Base-by-base conservation (phyloP, 768 basidiomycete genomes). In the Leccinum longicurvipes region DNA sequence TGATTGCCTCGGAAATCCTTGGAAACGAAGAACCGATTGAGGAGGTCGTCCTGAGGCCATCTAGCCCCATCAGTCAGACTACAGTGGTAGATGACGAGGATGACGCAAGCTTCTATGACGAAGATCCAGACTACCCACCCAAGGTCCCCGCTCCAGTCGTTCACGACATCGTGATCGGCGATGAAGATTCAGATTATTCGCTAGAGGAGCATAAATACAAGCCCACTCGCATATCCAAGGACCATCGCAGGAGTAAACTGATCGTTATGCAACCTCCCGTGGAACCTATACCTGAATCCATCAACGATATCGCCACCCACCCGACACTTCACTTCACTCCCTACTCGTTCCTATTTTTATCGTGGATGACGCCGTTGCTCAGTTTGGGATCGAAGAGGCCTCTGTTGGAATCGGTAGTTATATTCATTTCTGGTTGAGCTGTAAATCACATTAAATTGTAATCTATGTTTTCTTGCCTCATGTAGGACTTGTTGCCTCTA, bases 391-490 rank as follows among this genome's bases (percentile, higher is more conserved):
- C 63, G 28, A 67, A 65, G 58, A 59, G 66, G 29, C 66, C 66
- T n/a, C 57, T 67, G 57, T 53, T 67, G 61, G 63, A 67, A 67
- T 63, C 66, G 66, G 66, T 67, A 63, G 63, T 63, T 67, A 65
- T 67, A 56, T 67, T 61, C 28, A 19, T 39, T 57, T 65, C 59
- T 59, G 61, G 66, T 14, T 67, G 28, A 65, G 6, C 4, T 60
- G 59, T 65, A 67, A 29, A 53, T 57, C 54, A 56, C 34, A 45
- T 66, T 63, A 47, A 63, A 49, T 51, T 64, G 19, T 63, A 54
- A 52, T 55, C 46, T 25, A 39, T 56, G 21, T 50, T 55, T 54
- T 46, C 44, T 41, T 50, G 41, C 8, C 9, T 32, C 51, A 47
- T 60, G 56, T 49, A 68, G 66, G 66, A 67, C 45, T 29, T 67